Base-by-base conservation (phyloP, 202 grass and related monocot genomes). In the Cymbopogon flexuosus region DNA sequence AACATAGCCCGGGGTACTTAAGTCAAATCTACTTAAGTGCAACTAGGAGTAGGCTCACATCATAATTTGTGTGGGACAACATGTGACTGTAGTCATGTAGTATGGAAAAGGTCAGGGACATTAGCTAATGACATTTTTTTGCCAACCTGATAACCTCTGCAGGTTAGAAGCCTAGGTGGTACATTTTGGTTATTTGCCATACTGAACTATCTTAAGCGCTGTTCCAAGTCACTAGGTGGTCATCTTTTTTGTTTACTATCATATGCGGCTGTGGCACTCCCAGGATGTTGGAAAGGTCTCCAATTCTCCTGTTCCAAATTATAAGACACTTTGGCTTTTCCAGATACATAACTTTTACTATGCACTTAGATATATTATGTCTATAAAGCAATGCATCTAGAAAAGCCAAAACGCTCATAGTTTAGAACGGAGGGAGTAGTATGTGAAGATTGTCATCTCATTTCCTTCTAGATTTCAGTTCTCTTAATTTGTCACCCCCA, bases 71-170 rank as follows among this genome's bases (percentile, higher is more conserved):
- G 59, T 70, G 21, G 36, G 58, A 46, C 57, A n/a, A 5, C 66
- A 85, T 73, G 58, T 65, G 59, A 43, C 21, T 52, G 36, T 73
- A 51, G 75, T 47, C 59, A 21, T 46, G 59, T 47, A 64, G 13
- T 65, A 24, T 72, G 56, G 79, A 39, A 46, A 87, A 77, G 30
- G 66, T 67, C 35, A 60, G 81, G 27, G n/a, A 2, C 70, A 65
- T 65, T 77, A 81, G 72, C 71, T 69, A 80, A 84, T 65, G 11
- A 4, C 45, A 65, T 85, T 35, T 81, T 39, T 57, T 11, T 0
- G 45, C 54, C 57, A 47, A 46, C 27, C 43, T 72, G 22, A 19
- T 62, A 36, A 52, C 7, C 6, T 58, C 64, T 12, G 24, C 16
- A 40, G 10, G 40, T 15, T 31, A 71, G 8, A 78, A 71, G 16